Conservation (phyloP, 176 grass and related monocot species). For the Carex parvula region DNA sequence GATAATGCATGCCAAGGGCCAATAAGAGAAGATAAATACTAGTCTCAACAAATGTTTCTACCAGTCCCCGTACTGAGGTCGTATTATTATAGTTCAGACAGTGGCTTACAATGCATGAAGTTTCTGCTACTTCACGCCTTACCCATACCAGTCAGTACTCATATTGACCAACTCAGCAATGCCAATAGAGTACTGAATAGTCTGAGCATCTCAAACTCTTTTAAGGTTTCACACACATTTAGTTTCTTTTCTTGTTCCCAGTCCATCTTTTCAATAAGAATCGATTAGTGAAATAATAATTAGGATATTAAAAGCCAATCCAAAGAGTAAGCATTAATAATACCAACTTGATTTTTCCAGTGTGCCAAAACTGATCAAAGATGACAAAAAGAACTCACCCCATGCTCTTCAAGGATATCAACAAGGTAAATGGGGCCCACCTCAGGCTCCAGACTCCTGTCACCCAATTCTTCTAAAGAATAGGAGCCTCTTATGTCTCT, state of each 20-base stretch:
- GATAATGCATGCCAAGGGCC: constrained; percentile 20
- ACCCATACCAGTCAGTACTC: not conserved
- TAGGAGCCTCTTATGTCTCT: constrained; percentile 75
- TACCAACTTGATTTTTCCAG: not conserved
- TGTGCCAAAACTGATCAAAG: constrained; percentile 3
- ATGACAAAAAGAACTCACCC: constrained; percentile 51
- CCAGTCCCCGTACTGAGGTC: not conserved
- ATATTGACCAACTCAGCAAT: not conserved
- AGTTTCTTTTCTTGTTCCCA: not conserved
- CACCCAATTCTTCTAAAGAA: constrained; percentile 56
- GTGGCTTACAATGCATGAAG: not conserved
- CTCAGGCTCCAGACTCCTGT: constrained; percentile 73
- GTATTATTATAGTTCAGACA: not conserved
- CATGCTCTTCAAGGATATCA: constrained; percentile 98
- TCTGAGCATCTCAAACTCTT: not conserved
- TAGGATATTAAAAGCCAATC: not conserved
- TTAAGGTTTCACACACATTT: not conserved
- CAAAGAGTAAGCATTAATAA: constrained; percentile 9
- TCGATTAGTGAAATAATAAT: not conserved
- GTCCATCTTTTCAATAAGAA: not conserved
- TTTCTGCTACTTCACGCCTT: not conserved
- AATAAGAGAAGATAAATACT: not conserved
- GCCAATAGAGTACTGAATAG: not conserved
- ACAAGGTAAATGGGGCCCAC: constrained; percentile 92
- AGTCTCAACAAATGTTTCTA: not conserved